Conservation (phyloP, 176 grass and related monocot genomes). For the Tillandsia fasciculata region DNA sequence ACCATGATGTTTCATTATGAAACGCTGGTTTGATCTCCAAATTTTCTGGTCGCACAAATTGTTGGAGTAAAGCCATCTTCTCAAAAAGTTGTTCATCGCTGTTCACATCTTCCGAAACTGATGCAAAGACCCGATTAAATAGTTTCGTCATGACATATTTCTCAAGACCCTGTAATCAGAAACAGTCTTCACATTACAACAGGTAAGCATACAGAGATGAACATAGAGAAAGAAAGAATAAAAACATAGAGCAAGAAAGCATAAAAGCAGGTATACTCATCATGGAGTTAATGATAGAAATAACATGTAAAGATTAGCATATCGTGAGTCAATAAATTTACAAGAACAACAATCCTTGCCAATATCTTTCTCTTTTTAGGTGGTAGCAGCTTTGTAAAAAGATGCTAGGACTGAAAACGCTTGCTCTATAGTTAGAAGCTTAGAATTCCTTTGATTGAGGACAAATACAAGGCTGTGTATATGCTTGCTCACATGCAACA, state of each 20-base stretch:
- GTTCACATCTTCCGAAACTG: constrained; percentile 81
- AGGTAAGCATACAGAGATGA: background rate
- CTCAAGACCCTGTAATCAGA: constrained; percentile 75
- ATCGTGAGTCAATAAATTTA: too few species aligned
- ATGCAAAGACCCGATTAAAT: constrained; percentile 86
- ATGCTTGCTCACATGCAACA: too few species aligned
- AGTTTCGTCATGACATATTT: constrained; percentile 99
- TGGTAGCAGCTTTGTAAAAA: too few species aligned
- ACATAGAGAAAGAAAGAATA: background rate
- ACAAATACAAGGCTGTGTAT: too few species aligned
- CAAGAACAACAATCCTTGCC: too few species aligned
- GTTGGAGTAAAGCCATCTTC: constrained; percentile 85
- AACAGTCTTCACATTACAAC: background rate
- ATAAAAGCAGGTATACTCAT: background rate
- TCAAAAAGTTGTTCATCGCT: constrained; percentile 90
- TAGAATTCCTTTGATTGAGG: too few species aligned
- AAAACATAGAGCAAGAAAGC: background rate
- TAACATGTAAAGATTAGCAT: background rate
- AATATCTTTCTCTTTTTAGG: too few species aligned
- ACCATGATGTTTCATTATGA: constrained; percentile 95
- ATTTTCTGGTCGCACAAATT: constrained; percentile 87
- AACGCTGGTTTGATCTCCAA: constrained; percentile 85
- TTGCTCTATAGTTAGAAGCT: too few species aligned
- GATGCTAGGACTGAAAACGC: too few species aligned
- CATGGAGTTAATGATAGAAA: background rate